Conservation (phyloP, 2,329 filamentous ascomycete genomes). For the Macrophomina pseudophaseolina region DNA sequence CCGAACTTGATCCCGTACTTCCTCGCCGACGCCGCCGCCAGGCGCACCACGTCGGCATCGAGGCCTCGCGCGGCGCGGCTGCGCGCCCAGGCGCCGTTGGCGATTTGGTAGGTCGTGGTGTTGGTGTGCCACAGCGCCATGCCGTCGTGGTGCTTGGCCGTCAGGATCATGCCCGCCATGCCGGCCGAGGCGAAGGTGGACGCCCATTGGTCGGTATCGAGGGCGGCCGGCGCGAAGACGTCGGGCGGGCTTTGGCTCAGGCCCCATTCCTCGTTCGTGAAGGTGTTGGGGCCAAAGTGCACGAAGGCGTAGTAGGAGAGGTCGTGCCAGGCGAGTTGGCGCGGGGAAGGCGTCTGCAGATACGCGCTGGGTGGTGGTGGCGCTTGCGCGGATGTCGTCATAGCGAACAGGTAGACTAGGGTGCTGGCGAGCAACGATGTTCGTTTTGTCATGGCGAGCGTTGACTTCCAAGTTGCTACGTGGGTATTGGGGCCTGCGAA, state of each 20-base stretch:
- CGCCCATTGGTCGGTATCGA: constrained; percentile 32
- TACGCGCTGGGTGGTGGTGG: constrained; percentile 27
- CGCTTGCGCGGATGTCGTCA: not conserved
- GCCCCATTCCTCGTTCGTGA: constrained; percentile 32
- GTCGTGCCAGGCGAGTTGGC: constrained; percentile 30
- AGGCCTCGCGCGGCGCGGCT: constrained; percentile 35
- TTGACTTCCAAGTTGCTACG: not conserved
- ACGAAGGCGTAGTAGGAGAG: constrained; percentile 31
- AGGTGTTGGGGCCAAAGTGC: constrained; percentile 32
- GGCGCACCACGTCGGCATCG: constrained; percentile 39
- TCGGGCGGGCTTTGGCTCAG: constrained; percentile 28
- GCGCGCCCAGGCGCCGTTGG: constrained; percentile 39
- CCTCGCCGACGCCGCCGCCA: constrained; percentile 41
- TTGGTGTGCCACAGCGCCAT: constrained; percentile 45
- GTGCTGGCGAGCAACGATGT: not conserved
- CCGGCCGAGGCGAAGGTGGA: constrained; percentile 33
- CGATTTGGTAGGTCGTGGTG: constrained; percentile 43
- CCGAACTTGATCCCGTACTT: constrained; percentile 43
- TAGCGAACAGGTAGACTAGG: not conserved
- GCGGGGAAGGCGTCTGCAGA: constrained; percentile 28
- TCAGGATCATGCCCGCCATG: constrained; percentile 44
- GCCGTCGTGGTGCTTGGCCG: constrained; percentile 46
- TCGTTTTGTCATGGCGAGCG: not conserved
- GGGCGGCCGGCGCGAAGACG: constrained; percentile 29
- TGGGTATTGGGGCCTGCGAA: no score